Conservation (phyloP, 192 early-diverging fungal species). For the Coemansia sp. region DNA sequence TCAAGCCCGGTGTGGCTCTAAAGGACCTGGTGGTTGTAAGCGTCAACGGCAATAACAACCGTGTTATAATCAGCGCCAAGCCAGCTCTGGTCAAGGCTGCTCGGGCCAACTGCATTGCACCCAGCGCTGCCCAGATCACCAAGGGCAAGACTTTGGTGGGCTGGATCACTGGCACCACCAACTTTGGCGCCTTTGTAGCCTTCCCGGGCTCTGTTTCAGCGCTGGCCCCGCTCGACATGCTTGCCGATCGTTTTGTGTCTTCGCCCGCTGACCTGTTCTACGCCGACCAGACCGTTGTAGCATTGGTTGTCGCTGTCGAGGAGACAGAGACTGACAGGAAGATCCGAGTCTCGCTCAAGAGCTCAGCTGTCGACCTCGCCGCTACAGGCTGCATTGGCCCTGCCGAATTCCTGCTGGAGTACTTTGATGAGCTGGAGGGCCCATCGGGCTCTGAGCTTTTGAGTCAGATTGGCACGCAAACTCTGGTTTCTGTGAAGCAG, state of each 20-base stretch:
- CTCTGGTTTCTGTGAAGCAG: slow-evolving; percentile 48
- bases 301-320: slow-evolving; percentile 61
- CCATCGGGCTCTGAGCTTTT: slow-evolving; percentile 50
- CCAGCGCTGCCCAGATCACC: slow-evolving; percentile 45
- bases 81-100: slow-evolving; percentile 61
- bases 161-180: slow-evolving; percentile 63
- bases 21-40: slow-evolving; percentile 62
- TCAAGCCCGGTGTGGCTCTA: slow-evolving; percentile 42
- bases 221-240: slow-evolving; percentile 57
- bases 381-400: slow-evolving; percentile 46
- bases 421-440: slow-evolving; percentile 54
- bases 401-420: slow-evolving; percentile 58
- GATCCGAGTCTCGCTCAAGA: slow-evolving; percentile 68
- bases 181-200: slow-evolving; percentile 65
- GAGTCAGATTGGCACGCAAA: slow-evolving; percentile 52
- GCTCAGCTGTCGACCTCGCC: slow-evolving; percentile 55
- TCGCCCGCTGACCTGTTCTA: slow-evolving; percentile 57
- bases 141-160: slow-evolving; percentile 65
- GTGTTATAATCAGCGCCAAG: slow-evolving; percentile 66
- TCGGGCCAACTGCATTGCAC: slow-evolving; percentile 52
- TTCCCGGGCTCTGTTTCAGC: slow-evolving; percentile 62
- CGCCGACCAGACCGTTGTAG: slow-evolving; percentile 71
- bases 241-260: slow-evolving; percentile 68
- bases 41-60: slow-evolving; percentile 50
- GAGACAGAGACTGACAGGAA: slow-evolving; percentile 38